phyloP scores from a whole-genome alignment of 768 basidiomycete species.

The Lactifluus pinguis region DNA sequence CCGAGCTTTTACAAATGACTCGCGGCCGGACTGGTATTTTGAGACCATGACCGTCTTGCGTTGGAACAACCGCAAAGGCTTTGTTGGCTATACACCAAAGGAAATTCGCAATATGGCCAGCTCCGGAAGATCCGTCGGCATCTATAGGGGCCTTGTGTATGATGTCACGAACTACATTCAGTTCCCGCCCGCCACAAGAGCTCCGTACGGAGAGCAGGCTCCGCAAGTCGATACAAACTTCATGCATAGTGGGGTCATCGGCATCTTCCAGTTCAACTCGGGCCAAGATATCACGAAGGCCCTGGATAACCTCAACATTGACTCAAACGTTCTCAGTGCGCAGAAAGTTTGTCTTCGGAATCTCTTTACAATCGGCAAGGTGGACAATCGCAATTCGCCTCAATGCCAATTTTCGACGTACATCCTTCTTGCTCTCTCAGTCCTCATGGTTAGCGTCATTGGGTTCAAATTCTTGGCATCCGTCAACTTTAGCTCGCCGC shows the following conservation, averaged over 20 bases:
- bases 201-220: constrained; percentile 40
- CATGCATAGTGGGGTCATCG: constrained; percentile 61
- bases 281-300: constrained; percentile 78
- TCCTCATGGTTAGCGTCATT: constrained; percentile 91
- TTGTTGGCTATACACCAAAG: constrained; percentile 73
- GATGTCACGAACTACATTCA: constrained; percentile 77
- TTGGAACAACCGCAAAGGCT: constrained; percentile 80
- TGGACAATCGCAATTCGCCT: constrained; percentile 85
- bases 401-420: constrained; percentile 90
- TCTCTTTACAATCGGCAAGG: constrained; percentile 82
- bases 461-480: constrained; percentile 95
- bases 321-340: constrained; percentile 46
- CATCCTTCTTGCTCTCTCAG: constrained; percentile 80
- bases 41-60: constrained; percentile 92
- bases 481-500: constrained; percentile 67
- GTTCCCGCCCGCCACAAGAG: constrained; percentile 47
- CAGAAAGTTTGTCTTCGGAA: constrained; percentile 91
- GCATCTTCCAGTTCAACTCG: constrained; percentile 65
- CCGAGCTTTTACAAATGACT: constrained; percentile 79
- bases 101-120: constrained; percentile 65
- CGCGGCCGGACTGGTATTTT: constrained; percentile 97
- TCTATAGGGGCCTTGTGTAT: constrained; percentile 83
- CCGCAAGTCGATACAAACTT: constrained; percentile 44
- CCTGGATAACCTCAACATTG: constrained; percentile 55
- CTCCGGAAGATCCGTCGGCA: constrained; percentile 56